Percentiles rank a stretch among this genome's conserved stretches.
Evolutionary conservation across 2,329 filamentous ascomycete genomes (phyloP).

Genomic region (Fusarium incarnatum): DNA sequence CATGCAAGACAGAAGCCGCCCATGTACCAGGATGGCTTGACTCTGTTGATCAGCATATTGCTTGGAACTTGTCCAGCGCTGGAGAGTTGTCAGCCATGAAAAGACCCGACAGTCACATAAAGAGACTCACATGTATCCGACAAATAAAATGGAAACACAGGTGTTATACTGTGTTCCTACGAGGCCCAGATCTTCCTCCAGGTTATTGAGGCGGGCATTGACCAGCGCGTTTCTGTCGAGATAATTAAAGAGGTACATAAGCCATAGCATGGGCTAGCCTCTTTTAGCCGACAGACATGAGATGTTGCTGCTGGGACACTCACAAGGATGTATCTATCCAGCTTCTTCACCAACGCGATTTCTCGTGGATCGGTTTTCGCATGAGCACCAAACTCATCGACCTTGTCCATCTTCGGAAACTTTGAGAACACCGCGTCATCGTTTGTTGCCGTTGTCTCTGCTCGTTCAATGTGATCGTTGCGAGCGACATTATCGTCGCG

Average conservation of each 20-base stretch:
- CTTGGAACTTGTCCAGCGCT: slow-evolving; percentile 50
- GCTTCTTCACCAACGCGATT: slow-evolving; percentile 36
- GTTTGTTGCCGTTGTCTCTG: slow-evolving; percentile 13
- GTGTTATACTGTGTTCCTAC: slow-evolving; percentile 52
- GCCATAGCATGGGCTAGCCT: slow-evolving; percentile 48
- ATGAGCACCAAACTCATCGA: slow-evolving; percentile 40
- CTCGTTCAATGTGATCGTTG: slow-evolving; percentile 29
- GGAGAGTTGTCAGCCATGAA: fast-evolving
- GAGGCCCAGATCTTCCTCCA: slow-evolving; percentile 64
- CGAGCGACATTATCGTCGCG: background rate
- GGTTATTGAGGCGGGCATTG: slow-evolving; percentile 64
- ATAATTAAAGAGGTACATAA: slow-evolving; percentile 57
- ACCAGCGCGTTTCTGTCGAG: slow-evolving; percentile 67
- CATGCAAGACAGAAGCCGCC: slow-evolving; percentile 51
- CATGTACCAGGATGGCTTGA: slow-evolving; percentile 59
- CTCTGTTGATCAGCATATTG: slow-evolving; percentile 55
- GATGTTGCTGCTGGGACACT: background rate
- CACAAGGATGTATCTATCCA: slow-evolving; percentile 37
- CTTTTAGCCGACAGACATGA: background rate
- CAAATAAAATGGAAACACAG: slow-evolving; percentile 51
- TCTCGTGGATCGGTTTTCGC: slow-evolving; percentile 38
- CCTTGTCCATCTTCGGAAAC: slow-evolving; percentile 37
- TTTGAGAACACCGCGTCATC: slow-evolving; percentile 29
- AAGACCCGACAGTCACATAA: fast-evolving
- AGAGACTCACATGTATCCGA: slow-evolving; percentile 49